Percentiles rank a stretch among this genome's conserved stretches.
Conservation (phyloP, 2,329 filamentous ascomycete genomes). For the Fusarium ramigenum region DNA sequence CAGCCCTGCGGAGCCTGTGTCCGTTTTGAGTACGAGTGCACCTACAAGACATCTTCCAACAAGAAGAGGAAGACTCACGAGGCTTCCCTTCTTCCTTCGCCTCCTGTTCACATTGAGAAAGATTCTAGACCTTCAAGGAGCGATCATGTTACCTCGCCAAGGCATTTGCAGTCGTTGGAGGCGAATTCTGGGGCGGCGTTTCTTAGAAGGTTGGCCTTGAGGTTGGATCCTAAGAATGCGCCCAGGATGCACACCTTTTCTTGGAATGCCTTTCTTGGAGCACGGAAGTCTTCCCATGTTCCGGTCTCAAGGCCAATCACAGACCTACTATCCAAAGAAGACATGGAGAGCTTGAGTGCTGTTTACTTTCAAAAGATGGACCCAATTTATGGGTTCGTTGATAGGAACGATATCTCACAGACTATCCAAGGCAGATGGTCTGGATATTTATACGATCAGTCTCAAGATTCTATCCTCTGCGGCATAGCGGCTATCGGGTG, state of each 20-base stretch:
- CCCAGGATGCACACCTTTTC: slow-evolving; percentile 64
- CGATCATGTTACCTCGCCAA: slow-evolving; percentile 28
- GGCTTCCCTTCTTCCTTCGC: not conserved
- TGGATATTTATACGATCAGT: slow-evolving; percentile 28
- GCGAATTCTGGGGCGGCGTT: slow-evolving; percentile 68
- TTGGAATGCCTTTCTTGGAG: slow-evolving; percentile 58
- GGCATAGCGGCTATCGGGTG: slow-evolving; percentile 65
- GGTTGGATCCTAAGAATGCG: slow-evolving; percentile 62
- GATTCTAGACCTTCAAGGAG: not conserved
- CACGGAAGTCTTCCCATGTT: slow-evolving; percentile 34
- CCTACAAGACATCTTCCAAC: slow-evolving; percentile 49
- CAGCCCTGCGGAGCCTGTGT: slow-evolving; percentile 63
- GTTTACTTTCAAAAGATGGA: slow-evolving; percentile 65
- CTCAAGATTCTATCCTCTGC: slow-evolving; percentile 54
- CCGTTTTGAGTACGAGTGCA: slow-evolving; percentile 63
- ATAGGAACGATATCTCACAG: slow-evolving; percentile 45
- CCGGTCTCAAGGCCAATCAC: slow-evolving; percentile 51
- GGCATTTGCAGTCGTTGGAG: slow-evolving; percentile 56
- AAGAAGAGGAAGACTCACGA: slow-evolving; percentile 23
- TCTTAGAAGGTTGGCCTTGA: slow-evolving; percentile 60
- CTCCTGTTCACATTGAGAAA: slow-evolving; percentile 1
- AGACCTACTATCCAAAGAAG: slow-evolving; percentile 56
- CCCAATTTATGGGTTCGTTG: slow-evolving; percentile 61
- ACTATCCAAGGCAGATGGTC: slow-evolving; percentile 48
- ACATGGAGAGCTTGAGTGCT: slow-evolving; percentile 56